Conservation (phyloP, 306 rosid species). For the Cucumis hystrix region DNA sequence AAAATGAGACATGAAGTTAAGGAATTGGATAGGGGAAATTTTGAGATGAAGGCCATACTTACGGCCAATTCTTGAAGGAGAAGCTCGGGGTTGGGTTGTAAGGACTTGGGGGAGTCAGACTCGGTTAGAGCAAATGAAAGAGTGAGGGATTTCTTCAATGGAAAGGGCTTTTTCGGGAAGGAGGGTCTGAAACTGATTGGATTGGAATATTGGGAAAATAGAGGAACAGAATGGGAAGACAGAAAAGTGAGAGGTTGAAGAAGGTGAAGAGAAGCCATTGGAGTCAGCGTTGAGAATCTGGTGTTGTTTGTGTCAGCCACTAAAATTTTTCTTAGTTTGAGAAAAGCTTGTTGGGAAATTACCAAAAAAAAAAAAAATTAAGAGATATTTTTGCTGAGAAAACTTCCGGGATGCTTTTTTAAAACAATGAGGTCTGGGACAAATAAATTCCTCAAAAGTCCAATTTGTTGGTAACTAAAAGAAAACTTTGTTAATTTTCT, state of each 20-base stretch:
- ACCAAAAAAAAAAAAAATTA: no score
- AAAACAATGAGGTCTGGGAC: no score
- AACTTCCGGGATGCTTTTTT: no score
- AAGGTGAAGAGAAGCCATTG: slow-evolving; percentile 44
- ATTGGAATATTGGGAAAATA: slow-evolving; percentile 16
- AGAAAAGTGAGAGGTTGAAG: slow-evolving; percentile 23
- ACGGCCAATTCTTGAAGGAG: slow-evolving; percentile 63
- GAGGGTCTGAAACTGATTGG: slow-evolving; percentile 22
- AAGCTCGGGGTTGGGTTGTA: slow-evolving; percentile 31
- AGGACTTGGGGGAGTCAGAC: slow-evolving; percentile 53
- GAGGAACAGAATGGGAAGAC: slow-evolving; percentile 18
- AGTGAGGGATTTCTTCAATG: slow-evolving; percentile 23
- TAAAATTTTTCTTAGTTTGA: background rate
- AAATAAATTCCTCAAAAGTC: no score
- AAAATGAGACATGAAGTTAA: background rate
- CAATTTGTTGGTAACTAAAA: no score
- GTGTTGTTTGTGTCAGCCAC: slow-evolving; percentile 2
- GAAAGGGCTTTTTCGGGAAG: background rate
- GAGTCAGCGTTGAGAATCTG: background rate
- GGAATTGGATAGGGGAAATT: background rate
- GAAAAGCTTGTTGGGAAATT: background rate
- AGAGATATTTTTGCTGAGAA: no score
- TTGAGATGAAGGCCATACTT: slow-evolving; percentile 12
- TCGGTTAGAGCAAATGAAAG: slow-evolving; percentile 51
- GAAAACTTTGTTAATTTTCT: no score